Base-by-base conservation (phyloP, 139 green algal species). In the Coelastrella sp. region DNA sequence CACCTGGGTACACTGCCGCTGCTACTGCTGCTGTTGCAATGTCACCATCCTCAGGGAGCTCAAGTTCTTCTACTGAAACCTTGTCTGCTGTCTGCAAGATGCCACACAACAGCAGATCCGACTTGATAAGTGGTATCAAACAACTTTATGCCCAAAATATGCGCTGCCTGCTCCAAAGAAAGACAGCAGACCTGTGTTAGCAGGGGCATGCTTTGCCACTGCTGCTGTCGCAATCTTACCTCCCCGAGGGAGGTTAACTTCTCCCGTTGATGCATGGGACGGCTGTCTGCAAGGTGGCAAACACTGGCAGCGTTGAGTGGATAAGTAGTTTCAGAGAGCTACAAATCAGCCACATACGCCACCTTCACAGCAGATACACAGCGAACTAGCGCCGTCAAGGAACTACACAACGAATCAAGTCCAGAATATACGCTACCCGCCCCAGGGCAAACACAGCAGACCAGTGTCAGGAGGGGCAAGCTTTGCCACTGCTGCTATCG, bases 31-130 rank as follows among this genome's bases (percentile, higher is more conserved):
- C 90, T 32, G 64, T 54, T 0, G 91, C 83, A 11, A 94, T 66
- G 17, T 85, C 83, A n/a, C 59, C 82, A 20, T 61, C 59, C 17
- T 88, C 66, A 32, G 86, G 73, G 61, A 86, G 5, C 14, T 88
- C 86, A 0, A 97, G 94, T 54, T 92, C 86, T 73, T 97, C 95
- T 16, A 97, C 73, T 6, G 79, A 75, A 4, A 94, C 85, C 89
- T 97, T 96, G 87, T 97, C 95, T n/a, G 95, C 93, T 17, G 95
- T 96, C 92, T 95, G 90, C 61, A 84, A n/a, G 2, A 58, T 23
- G 19, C 11, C 5, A 64, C 47, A n/a, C 4, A 65, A 65, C 54
- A 83, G 54, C 14, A 22, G 54, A 14, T 6, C 13, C 54, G 47
- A 22, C 5, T 47, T 47, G 32, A 1, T 47, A 47, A 47, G 32